Evolutionary conservation across 192 early-diverging fungal species (phyloP).

Genomic region (Dissophora globulifera): DNA sequence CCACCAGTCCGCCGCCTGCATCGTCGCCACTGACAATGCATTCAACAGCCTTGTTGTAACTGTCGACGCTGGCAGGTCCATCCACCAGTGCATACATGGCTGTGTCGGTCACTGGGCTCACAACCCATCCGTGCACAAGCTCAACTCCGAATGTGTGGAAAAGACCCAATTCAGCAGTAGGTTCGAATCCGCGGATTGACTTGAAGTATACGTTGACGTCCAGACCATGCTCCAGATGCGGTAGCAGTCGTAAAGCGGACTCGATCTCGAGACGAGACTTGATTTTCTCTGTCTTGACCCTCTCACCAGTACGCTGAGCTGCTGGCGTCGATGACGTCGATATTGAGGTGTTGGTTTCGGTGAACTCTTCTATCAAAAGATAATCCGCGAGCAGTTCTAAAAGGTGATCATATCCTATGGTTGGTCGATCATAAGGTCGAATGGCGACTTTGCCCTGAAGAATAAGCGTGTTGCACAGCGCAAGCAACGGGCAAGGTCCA

Average conservation of each 20-base stretch:
- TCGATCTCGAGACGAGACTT: conserved; percentile 63
- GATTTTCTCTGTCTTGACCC: conserved; percentile 37
- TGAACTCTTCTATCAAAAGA: conserved; percentile 60
- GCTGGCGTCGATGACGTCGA: background rate
- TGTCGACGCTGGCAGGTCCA: conserved; percentile 48
- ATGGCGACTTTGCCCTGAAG: conserved; percentile 76
- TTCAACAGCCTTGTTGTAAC: conserved; percentile 87
- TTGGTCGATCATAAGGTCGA: conserved; percentile 56
- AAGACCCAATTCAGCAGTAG: conserved; percentile 68
- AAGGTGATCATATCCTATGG: conserved; percentile 75
- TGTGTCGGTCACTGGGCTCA: conserved; percentile 68
- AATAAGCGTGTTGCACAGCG: conserved; percentile 85
- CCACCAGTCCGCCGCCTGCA: conserved; percentile 50
- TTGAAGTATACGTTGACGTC: conserved; percentile 92
- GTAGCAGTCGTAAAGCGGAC: conserved; percentile 66
- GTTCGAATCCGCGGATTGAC: conserved; percentile 80
- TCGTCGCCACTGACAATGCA: conserved; percentile 75
- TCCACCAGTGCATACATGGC: conserved; percentile 66
- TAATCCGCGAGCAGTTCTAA: conserved; percentile 81
- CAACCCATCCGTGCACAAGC: conserved; percentile 93
- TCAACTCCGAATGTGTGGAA: conserved; percentile 85
- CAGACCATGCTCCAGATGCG: conserved; percentile 66
- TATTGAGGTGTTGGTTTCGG: background rate
- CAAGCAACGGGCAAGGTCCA: conserved; percentile 91
- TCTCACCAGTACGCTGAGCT: conserved; percentile 8